Conservation (phyloP, 208 protist genomes). For the Leishmania tarentolae region DNA sequence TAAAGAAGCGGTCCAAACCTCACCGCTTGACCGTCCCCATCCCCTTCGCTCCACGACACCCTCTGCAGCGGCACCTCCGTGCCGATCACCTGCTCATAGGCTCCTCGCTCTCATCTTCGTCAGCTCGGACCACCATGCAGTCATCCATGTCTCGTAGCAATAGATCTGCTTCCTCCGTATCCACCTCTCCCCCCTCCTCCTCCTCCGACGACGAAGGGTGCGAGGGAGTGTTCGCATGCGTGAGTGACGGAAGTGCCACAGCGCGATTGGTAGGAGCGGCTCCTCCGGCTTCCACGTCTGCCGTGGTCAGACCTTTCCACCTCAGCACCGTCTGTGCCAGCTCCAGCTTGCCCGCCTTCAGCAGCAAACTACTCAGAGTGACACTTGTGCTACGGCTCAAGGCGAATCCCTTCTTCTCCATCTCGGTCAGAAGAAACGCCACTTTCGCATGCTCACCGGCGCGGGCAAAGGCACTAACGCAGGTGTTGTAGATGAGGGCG, state of each 20-base stretch:
- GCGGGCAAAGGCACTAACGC: constrained; percentile 82
- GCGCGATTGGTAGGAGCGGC: neutral
- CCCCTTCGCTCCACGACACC: neutral
- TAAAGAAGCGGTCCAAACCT: neutral
- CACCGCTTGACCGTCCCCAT: neutral
- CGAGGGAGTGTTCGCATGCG: neutral
- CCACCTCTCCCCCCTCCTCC: constrained; percentile 4
- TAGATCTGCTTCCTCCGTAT: constrained; percentile 15
- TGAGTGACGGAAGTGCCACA: neutral
- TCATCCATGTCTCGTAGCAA: constrained; percentile 22
- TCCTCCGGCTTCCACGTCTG: neutral
- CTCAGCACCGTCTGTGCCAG: constrained; percentile 86
- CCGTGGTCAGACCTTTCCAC: constrained; percentile 68
- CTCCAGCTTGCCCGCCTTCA: constrained; percentile 88
- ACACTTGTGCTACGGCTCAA: constrained; percentile 86
- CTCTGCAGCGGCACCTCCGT: neutral
- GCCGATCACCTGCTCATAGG: neutral
- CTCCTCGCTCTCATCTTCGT: neutral
- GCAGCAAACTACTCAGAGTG: constrained; percentile 84
- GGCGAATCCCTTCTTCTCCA: constrained; percentile 72
- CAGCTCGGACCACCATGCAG: neutral
- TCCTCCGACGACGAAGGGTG: neutral
- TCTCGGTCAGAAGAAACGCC: constrained; percentile 70
- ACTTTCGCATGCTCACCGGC: constrained; percentile 88
- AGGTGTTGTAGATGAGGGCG: constrained; percentile 86